Base-by-base conservation (phyloP, 805 yeast species). In the Nakazawaea ishiwadae region DNA sequence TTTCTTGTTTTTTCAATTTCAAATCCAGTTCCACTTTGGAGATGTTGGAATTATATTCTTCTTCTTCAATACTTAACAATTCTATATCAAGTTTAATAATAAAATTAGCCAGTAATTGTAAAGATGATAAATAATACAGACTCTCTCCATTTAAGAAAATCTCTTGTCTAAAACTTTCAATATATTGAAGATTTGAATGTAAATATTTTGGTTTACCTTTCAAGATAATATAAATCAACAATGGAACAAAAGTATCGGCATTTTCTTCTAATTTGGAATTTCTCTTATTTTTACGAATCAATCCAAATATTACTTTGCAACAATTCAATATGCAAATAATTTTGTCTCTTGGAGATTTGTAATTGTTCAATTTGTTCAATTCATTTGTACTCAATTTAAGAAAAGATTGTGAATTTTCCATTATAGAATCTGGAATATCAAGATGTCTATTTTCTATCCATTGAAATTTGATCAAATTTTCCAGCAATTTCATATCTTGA, bases 161-260 rank as follows among this genome's bases (percentile, higher is more conserved):
- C 5, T 77, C 79, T 42, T 77, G 79, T 49, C 98, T 66, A 58
- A 84, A 93, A 39, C 93, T 68, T 58, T 89, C 96, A 49, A 93
- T 87, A 59, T 88, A 93, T 45, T 75, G 77, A 45, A 90, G 62
- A 55, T 91, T 91, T 8, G 96, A 85, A 12, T 77, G 71, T n/a
- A 93, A 61, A 49, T 78, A 63, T 30, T 64, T 65, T 1, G 88
- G 78, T 42, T 77, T 76, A 1, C 91, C 79, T 51, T 79, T 81
- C 35, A 91, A 59, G 2, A 90, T 74, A 9, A 91, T 84, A 50
- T 80, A 82, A 19, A 93, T 88, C 39, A 93, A 65, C 31, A 91
- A 58, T 0, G 99, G 99, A n/a, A 93, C 73, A 60, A 93, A 93
- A 29, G 85, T 78, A 62, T 93, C 99, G 0, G 99, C 99, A 50